phyloP scores from a whole-genome alignment of 2,329 filamentous ascomycete genomes.

The Trichoderma koningii region DNA sequence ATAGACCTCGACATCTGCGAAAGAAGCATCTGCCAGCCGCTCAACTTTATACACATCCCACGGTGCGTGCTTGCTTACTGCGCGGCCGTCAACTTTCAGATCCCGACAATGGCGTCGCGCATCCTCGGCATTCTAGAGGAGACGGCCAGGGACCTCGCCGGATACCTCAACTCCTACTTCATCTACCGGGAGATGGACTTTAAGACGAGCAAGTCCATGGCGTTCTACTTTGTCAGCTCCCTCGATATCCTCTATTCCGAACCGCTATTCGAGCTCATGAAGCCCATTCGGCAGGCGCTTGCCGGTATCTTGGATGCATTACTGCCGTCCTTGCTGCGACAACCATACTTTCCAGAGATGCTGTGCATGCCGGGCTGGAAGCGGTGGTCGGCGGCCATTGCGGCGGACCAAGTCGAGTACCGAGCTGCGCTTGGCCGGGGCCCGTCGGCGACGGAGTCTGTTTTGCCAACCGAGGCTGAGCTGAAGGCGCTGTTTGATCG shows the following conservation, averaged over 20 bases:
- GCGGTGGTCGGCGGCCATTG: constrained; percentile 32
- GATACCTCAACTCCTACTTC: constrained; percentile 30
- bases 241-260: constrained; percentile 37
- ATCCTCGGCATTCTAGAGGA: constrained; percentile 36
- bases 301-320: constrained; percentile 37
- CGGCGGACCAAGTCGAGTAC: constrained; percentile 36
- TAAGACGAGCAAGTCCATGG: constrained; percentile 32
- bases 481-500: constrained; percentile 20
- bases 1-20: constrained; percentile 38
- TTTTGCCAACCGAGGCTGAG: constrained; percentile 18
- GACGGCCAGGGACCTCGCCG: constrained; percentile 34
- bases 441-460: constrained; percentile 21
- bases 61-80: constrained; percentile 41
- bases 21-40: constrained; percentile 31
- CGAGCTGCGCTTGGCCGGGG: constrained; percentile 30
- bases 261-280: constrained; percentile 33
- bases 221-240: constrained; percentile 36
- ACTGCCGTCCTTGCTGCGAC: constrained; percentile 33
- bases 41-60: constrained; percentile 37
- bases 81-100: constrained; percentile 37
- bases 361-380: constrained; percentile 35
- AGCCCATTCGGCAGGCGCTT: constrained; percentile 39
- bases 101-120: constrained; percentile 35
- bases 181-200: constrained; percentile 29
- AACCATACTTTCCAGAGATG: constrained; percentile 33